Conservation (phyloP, 2,329 filamentous ascomycete genomes). For the Fusarium coicis region DNA sequence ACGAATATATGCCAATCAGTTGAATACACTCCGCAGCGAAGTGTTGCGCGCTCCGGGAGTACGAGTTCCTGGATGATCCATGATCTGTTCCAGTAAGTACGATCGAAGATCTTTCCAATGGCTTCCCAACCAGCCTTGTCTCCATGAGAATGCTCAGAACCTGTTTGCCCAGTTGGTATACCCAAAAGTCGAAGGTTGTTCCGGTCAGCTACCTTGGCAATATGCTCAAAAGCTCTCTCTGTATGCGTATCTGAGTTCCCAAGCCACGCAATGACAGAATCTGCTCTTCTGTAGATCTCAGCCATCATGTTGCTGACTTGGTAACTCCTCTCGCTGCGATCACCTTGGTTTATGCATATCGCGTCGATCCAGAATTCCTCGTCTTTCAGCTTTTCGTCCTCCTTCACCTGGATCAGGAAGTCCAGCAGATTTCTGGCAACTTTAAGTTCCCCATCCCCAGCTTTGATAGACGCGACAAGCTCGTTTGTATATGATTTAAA, state of each 20-base stretch:
- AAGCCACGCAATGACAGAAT: background rate
- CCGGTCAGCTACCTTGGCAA: background rate
- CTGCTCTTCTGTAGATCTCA: background rate
- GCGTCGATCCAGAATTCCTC: background rate
- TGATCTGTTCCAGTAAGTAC: background rate
- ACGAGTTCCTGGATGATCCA: background rate
- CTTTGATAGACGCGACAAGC: background rate
- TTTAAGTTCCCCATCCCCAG: background rate
- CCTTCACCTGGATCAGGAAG: background rate
- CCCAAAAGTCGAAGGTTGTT: background rate
- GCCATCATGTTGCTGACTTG: background rate
- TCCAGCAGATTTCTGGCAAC: background rate
- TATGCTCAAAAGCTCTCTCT: background rate
- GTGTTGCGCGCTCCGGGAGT: background rate
- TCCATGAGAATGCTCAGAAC: accelerated
- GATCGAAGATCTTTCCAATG: background rate
- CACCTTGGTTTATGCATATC: background rate
- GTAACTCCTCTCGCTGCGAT: background rate
- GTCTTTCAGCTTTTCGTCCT: background rate
- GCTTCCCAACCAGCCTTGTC: background rate
- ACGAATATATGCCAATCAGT: background rate
- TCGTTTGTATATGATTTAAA: background rate
- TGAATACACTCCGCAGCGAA: background rate
- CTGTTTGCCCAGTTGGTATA: background rate
- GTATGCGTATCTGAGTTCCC: background rate